phyloP scores from a whole-genome alignment of 495 filamentous ascomycete genomes.

The Penicillium goetzii region DNA sequence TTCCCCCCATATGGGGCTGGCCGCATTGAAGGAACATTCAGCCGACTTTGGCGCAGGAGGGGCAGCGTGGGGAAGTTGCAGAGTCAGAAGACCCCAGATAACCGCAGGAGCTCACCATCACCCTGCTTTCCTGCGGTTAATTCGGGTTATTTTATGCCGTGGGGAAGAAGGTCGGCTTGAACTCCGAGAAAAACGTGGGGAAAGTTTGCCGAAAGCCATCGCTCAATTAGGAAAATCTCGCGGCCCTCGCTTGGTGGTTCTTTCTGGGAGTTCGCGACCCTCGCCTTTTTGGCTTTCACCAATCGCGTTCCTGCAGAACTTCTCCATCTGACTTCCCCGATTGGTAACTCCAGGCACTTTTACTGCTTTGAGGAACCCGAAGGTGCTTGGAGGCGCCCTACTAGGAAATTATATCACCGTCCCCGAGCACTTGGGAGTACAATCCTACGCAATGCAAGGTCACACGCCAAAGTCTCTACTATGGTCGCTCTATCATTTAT shows the following conservation, averaged over 20 bases:
- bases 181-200: background rate
- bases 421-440: background rate
- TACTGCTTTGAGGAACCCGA: conserved; percentile 6
- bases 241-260: background rate
- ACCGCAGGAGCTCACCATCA: background rate
- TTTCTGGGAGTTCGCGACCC: background rate
- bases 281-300: background rate
- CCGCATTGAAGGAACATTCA: background rate
- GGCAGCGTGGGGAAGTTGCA: background rate
- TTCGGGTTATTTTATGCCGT: background rate
- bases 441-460: background rate
- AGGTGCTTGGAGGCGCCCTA: background rate
- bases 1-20: background rate
- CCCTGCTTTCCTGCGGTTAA: background rate
- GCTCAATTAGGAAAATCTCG: background rate
- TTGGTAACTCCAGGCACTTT: conserved; percentile 3
- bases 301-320: background rate
- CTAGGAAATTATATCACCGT: background rate
- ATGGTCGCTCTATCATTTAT: background rate
- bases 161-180: background rate
- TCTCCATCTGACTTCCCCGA: background rate
- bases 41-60: background rate
- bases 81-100: background rate
- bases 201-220: background rate
- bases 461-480: background rate